Evolutionary conservation across 1,284 basidiomycete genomes (phyloP).

Genomic region (Coniophora puteana): DNA sequence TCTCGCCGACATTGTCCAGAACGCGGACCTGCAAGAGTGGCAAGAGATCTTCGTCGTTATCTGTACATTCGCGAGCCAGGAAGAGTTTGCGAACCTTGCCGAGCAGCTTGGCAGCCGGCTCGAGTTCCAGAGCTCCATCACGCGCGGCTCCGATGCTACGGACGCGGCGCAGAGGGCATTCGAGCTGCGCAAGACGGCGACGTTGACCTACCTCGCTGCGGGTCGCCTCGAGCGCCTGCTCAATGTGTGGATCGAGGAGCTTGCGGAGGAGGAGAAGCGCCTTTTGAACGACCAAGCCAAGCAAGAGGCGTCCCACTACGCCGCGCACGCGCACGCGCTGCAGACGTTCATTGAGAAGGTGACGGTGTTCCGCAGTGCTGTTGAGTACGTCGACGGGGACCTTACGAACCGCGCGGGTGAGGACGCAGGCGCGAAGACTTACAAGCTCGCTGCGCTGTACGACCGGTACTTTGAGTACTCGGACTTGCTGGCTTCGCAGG

Average conservation of each 20-base stretch:
- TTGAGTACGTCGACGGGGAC: slow-evolving; percentile 84
- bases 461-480: slow-evolving; percentile 97
- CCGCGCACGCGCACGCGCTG: slow-evolving; percentile 84
- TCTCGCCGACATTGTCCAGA: slow-evolving; percentile 90
- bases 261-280: slow-evolving; percentile 77
- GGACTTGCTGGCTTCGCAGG: slow-evolving; percentile 87
- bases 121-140: slow-evolving; percentile 43
- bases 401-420: slow-evolving; percentile 36
- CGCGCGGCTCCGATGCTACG: slow-evolving; percentile 32
- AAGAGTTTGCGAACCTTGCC: slow-evolving; percentile 83
- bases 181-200: slow-evolving; percentile 84
- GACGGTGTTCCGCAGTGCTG: slow-evolving; percentile 88
- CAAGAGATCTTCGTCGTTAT: slow-evolving; percentile 96
- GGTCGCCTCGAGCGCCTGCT: slow-evolving; percentile 87
- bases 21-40: slow-evolving; percentile 95
- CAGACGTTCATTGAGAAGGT: slow-evolving; percentile 98
- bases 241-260: slow-evolving; percentile 91
- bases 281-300: slow-evolving; percentile 14
- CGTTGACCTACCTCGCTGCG: slow-evolving; percentile 89
- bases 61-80: slow-evolving; percentile 87
- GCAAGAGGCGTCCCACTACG: slow-evolving; percentile 57
- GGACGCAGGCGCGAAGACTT: slow-evolving; percentile 58
- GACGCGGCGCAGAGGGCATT: slow-evolving; percentile 42
- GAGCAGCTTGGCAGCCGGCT: slow-evolving; percentile 92
- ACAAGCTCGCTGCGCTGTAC: slow-evolving; percentile 85